Conservation (phyloP, 2,329 filamentous ascomycete species). For the Bertia moriformis region DNA sequence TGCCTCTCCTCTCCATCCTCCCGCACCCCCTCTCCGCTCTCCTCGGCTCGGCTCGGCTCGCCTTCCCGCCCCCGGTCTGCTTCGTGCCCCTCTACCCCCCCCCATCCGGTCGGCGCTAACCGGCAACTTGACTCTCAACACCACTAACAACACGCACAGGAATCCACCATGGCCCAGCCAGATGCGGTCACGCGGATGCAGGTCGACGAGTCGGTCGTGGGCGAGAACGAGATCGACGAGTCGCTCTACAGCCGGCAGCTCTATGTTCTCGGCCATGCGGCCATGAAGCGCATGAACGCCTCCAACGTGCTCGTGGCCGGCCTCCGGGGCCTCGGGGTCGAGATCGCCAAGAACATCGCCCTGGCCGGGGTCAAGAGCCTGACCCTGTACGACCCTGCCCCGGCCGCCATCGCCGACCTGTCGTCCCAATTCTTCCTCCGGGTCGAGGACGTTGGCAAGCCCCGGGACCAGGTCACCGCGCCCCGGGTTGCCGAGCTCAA, state of each 20-base stretch:
- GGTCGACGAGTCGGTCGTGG: conserved; percentile 44
- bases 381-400: conserved; percentile 78
- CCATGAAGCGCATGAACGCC: conserved; percentile 97
- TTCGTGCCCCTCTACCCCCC: not conserved
- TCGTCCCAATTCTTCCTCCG: conserved; percentile 96
- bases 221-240: conserved; percentile 51
- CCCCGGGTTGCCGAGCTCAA: conserved; percentile 89
- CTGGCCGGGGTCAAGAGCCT: conserved; percentile 96
- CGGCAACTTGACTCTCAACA: not conserved
- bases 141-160: conserved; percentile 17
- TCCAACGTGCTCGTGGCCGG: conserved; percentile 89
- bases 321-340: conserved; percentile 84
- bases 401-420: conserved; percentile 71
- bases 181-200: conserved; percentile 52
- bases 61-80: not conserved
- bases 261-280: conserved; percentile 59
- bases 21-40: not conserved
- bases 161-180: conserved; percentile 38
- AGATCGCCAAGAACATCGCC: conserved; percentile 97
- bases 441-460: conserved; percentile 77
- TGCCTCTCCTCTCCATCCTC: no score
- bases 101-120: no score
- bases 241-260: conserved; percentile 63
- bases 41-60: not conserved
- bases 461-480: conserved; percentile 71